Base-by-base conservation (phyloP, 2,329 filamentous ascomycete species). In the Graphium sp. region DNA sequence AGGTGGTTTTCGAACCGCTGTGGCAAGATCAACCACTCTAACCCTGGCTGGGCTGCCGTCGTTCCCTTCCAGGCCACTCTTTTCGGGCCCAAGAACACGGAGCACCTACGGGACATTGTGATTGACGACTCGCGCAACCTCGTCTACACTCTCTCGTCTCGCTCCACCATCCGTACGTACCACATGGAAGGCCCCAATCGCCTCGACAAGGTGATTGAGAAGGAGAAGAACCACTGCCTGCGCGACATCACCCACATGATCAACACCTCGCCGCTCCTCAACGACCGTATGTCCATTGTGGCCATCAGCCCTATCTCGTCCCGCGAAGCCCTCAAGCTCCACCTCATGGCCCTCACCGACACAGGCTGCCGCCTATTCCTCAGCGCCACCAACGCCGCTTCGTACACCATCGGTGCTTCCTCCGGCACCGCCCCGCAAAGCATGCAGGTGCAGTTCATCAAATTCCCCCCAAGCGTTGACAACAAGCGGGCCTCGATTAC, bases 401-500 rank as follows among this genome's bases (percentile, higher is more conserved):
- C 62, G 0, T 74, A 76, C 54, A 66, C 62, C 47, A 60, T 70
- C 18, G 65, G 63, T 10, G 66, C 66, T 14, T 61, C 67, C 13
- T 63, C 68, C 6, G 74, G 63, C 33, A 49, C 62, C 33, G 74
- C 80, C 1, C 85, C 89, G 1, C 85, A 81, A 41, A 94, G 83
- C 52, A 94, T 98, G 83, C 85, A 94, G 50, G 74, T 94, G n/a
- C 79, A 91, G 40, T 89, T 92, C 44, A 82, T 98, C 50, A 91
- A 89, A 46, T 92, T 93, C 34, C 89, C 91, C 2, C 89, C 89
- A 0, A 50, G 58, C 22, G 55, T 51, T 33, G 51, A 38, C 35
- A 50, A 39, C 13, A 22, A 22, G 20, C n/a, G n/a, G n/a, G 24
- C 26, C 11, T 22, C n/a, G 10, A 13, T 17, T 11, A 7, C 24